Conservation (phyloP, 2,329 filamentous ascomycete genomes). For the Monascus ruber region DNA sequence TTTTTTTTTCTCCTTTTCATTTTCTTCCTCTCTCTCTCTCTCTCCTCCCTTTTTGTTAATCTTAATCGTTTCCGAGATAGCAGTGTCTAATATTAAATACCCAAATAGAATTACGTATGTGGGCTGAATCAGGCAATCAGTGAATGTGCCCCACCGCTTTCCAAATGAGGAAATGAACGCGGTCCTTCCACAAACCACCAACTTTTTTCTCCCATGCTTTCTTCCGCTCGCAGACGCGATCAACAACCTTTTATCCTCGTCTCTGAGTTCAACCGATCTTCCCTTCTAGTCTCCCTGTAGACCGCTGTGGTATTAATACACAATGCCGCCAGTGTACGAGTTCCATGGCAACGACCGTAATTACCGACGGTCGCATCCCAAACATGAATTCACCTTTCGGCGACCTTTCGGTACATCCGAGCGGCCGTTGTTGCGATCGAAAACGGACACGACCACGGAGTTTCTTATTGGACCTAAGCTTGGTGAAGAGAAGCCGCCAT, state of each 20-base stretch:
- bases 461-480: conserved; percentile 14
- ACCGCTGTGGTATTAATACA: neutral
- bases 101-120: neutral
- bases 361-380: conserved; percentile 14
- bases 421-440: conserved; percentile 24
- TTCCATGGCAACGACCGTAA: conserved; percentile 20
- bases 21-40: too few relatives aligned
- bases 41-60: too few relatives aligned
- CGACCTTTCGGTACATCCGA: conserved; percentile 22
- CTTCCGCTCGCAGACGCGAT: neutral
- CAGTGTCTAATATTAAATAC: neutral
- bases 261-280: neutral
- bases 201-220: neutral
- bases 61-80: too few relatives aligned
- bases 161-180: too few relatives aligned
- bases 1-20: too few relatives aligned
- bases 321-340: conserved; percentile 18
- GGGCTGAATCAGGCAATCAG: too few relatives aligned
- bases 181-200: too few relatives aligned
- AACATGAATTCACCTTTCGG: conserved; percentile 31
- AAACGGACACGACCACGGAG: conserved; percentile 27
- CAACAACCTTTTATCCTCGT: neutral
- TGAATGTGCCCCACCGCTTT: too few relatives aligned
- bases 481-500: conserved; percentile 14
- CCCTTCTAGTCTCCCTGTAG: neutral